phyloP scores from a whole-genome alignment of 2,329 filamentous ascomycete species.

The Fusarium miscanthi region DNA sequence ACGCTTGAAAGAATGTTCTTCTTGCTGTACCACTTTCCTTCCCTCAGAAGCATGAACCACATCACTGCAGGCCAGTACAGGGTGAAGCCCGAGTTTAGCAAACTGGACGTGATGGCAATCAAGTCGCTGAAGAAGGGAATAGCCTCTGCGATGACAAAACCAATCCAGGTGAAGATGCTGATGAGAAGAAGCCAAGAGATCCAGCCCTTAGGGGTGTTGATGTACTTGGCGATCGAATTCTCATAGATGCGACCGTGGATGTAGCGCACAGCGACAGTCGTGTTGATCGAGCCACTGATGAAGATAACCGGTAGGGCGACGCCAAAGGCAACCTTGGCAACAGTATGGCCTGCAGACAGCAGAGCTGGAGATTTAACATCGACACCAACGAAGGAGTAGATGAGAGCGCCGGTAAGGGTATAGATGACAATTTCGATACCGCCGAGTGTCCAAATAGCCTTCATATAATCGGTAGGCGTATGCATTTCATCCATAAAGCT shows the following conservation, averaged over 20 bases:
- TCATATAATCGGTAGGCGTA: slow-evolving; percentile 53
- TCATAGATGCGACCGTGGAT: slow-evolving; percentile 50
- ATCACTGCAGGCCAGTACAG: slow-evolving; percentile 54
- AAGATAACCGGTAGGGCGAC: slow-evolving; percentile 75
- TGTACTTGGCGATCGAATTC: slow-evolving; percentile 36
- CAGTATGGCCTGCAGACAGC: slow-evolving; percentile 64
- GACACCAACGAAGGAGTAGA: slow-evolving; percentile 73
- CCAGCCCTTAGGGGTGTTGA: slow-evolving; percentile 49
- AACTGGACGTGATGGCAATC: slow-evolving; percentile 61
- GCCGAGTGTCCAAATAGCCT: slow-evolving; percentile 69
- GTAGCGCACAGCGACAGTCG: slow-evolving; percentile 55
- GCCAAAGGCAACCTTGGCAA: slow-evolving; percentile 53
- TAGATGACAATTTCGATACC: slow-evolving; percentile 70
- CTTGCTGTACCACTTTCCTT: slow-evolving; percentile 39
- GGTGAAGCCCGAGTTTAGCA: slow-evolving; percentile 57
- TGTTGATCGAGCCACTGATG: slow-evolving; percentile 72
- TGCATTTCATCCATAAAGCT: slow-evolving; percentile 61
- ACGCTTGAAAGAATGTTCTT: slow-evolving; percentile 25
- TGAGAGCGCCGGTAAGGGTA: slow-evolving; percentile 69
- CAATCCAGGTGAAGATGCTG: slow-evolving; percentile 59
- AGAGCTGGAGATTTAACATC: slow-evolving; percentile 72
- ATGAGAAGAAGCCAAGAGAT: slow-evolving; percentile 68
- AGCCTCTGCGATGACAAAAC: slow-evolving; percentile 67
- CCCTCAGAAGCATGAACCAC: slow-evolving; percentile 52
- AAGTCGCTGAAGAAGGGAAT: slow-evolving; percentile 78